Evolutionary conservation across 1,284 basidiomycete species (phyloP).

Genomic region (Trametes pubescens): DNA sequence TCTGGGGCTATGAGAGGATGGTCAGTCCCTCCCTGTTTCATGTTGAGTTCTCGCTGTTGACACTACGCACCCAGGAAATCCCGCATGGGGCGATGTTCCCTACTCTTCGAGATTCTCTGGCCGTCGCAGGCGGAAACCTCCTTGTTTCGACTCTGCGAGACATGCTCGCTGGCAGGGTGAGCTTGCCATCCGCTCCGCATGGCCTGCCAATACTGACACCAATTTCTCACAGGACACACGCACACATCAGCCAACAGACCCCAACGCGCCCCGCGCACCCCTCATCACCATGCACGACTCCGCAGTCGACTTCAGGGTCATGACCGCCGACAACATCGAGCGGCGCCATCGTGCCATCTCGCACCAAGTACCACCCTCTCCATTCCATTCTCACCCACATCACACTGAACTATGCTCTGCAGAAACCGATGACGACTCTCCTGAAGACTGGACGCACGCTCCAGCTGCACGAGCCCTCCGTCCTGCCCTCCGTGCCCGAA

Average conservation of each 20-base stretch:
- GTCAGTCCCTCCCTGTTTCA: slow-evolving; percentile 41
- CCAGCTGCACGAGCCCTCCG: slow-evolving; percentile 54
- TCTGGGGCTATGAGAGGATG: slow-evolving; percentile 58
- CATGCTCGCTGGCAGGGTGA: slow-evolving; percentile 64
- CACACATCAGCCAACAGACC: slow-evolving; percentile 51
- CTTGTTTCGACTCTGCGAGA: slow-evolving; percentile 76
- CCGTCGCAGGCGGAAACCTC: slow-evolving; percentile 70
- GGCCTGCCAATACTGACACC: not conserved
- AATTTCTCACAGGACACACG: slow-evolving; percentile 45
- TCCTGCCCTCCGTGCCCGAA: slow-evolving; percentile 33
- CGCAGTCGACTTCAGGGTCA: slow-evolving; percentile 61
- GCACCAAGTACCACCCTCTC: slow-evolving; percentile 73
- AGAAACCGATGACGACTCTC: slow-evolving; percentile 57
- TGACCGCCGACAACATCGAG: slow-evolving; percentile 65
- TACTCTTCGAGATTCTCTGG: slow-evolving; percentile 67
- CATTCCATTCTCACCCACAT: slow-evolving; percentile 5
- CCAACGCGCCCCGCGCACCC: slow-evolving; percentile 61
- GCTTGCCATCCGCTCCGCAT: not conserved
- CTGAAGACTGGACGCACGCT: slow-evolving; percentile 52
- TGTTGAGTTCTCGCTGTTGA: too few relatives aligned
- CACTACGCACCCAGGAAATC: slow-evolving; percentile 50
- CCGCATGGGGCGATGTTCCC: slow-evolving; percentile 60
- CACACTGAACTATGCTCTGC: not conserved
- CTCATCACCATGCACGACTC: slow-evolving; percentile 66
- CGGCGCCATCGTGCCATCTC: slow-evolving; percentile 73